Evolutionary conservation across 257 asterid genomes (phyloP), one percentile per base, ranked within the genome.

Genomic region (Solanum bulbocastanum): DNA sequence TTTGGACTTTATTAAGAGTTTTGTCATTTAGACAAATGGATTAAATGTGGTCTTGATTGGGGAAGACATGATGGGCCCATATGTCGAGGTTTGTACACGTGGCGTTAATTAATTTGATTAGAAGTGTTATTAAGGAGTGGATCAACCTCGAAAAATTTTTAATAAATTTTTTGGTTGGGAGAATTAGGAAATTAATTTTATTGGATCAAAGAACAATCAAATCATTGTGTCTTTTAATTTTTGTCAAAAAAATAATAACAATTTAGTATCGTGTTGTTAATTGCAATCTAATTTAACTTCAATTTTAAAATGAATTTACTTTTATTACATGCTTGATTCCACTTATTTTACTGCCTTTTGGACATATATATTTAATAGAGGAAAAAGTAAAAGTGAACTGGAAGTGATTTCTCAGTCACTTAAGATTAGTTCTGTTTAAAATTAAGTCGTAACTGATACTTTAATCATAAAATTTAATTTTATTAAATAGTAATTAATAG

Each of bases 31-130:
- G 84, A 86, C 74, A 86, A 86, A 72, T 20, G 88, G 84, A 35
- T 49, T 18, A 30, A 44, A 23, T 71, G 74, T 83, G 91, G 95
- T 92, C 92, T 90, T 71, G 91, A 90, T 46, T 85, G 82, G 42
- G 86, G 93, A 86, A 87, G 96, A 91, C 98, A 92, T n/a, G 12
- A 10, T 87, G 98, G 96, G 56, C 94, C 98, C 93, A 91, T 85
- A 68, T 96, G 98, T 93, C 95, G 46, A 72, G 16, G 39, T 71
- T 68, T 32, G 60, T 23, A 49, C 2, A 84, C 30, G 91, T 85
- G 91, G 76, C 84, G 2, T 10, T 13, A 18, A 27, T 0, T 75
- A 11, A 72, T 87, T 86, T 87, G 89, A 65, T 87, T 71, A 40
- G 30, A 46, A 88, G 82, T 60, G 4, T 86, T 42, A 66, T 86